phyloP scores from a whole-genome alignment of 208 protist species.

The Vickermania spadyakhi region DNA sequence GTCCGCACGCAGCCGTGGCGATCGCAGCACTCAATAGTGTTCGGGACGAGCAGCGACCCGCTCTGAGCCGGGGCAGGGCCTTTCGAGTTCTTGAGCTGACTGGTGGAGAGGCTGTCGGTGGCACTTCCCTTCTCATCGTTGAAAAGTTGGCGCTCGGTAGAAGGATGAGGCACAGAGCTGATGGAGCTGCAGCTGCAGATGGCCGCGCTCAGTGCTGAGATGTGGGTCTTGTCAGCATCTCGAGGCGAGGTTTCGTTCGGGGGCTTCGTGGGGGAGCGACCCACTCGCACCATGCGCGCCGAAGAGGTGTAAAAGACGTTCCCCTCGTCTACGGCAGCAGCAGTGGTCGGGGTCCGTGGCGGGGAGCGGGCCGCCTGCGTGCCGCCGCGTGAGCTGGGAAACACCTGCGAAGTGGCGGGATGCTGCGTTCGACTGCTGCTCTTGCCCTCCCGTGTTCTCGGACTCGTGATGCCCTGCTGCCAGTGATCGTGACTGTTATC shows the following conservation, averaged over 20 bases:
- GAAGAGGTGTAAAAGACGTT: no score
- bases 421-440: no score
- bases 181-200: not conserved
- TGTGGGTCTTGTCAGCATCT: not conserved
- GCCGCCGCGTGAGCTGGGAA: no score
- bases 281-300: no score
- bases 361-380: no score
- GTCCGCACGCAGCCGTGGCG: not conserved
- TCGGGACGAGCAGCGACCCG: not conserved
- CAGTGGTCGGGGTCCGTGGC: no score
- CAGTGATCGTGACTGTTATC: not conserved
- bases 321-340: no score
- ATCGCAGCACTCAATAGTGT: not conserved
- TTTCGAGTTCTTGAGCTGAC: no score
- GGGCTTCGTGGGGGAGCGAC: not conserved
- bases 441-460: not conserved
- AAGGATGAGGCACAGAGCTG: not conserved
- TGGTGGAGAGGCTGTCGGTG: not conserved
- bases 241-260: not conserved
- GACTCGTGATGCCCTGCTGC: not conserved
- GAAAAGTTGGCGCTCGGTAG: not conserved
- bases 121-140: not conserved
- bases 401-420: no score
- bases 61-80: not conserved
- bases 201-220: not conserved